Base-by-base conservation (phyloP, 2,329 filamentous ascomycete genomes). In the Ambrosiella xylebori region DNA sequence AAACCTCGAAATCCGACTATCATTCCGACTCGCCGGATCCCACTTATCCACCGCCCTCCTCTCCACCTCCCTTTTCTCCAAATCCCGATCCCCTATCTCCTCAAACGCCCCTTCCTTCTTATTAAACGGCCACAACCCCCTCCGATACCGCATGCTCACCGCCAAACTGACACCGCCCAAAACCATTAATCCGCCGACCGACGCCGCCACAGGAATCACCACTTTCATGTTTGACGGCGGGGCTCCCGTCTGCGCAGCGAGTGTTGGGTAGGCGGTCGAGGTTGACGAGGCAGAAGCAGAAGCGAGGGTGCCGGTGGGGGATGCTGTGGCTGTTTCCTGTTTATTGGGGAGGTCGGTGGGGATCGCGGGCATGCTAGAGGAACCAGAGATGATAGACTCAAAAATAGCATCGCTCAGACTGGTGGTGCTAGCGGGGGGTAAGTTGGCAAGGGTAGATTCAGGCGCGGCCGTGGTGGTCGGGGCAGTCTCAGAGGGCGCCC, bases 91-190 rank as follows among this genome's bases (percentile, higher is more conserved):
- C 15, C 35, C 37, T 47, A 57, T 59, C 36, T 56, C 61, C 19
- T 58, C 50, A 41, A 58, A 58, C 7, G 45, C 8, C 39, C 54
- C 44, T 1, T 54, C 51, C 19, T 45, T 40, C 17, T 45, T 57
- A 13, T 59, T 56, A 27, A 62, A 62, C 7, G 61, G 61, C 61
- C 61, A 62, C 50, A 57, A 50, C n/a, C 53, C 51, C 47, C 61
- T 56, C 35, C 61, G 51, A 55, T 62, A 62, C 35, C 61, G 39
- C 40, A 58, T 61, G 8, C 54, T 56, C 39, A 62, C 51, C n/a
- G 58, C 54, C 3, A 62, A n/a, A 9, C 57, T 51, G 11, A 61
- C n/a, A 17, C 60, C 51, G 6, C 60, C 57, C 17, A 62, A 44
- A 13, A 60, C 45, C 5, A 62, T 41, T 15, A 57, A 41, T 7